Evolutionary conservation across 805 yeast genomes (phyloP), one percentile per base, ranked within the genome.

Genomic region (Ogataea glucozyma): DNA sequence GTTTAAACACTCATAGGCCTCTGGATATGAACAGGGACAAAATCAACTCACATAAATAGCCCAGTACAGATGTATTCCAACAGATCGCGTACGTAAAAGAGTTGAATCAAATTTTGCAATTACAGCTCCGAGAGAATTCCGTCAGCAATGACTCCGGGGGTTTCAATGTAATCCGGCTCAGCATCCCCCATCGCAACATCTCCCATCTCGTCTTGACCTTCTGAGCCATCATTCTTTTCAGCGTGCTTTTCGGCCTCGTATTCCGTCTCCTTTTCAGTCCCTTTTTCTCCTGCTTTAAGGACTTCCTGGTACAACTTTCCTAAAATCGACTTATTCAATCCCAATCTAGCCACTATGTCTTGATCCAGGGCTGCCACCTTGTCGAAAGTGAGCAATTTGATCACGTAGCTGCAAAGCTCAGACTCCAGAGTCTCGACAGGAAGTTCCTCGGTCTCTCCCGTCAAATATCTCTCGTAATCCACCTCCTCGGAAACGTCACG

Each of bases 401-500:
- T 44, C 3, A 56, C 39, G 18, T 55, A 47, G 5, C 47, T 46
- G 30, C 63, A 60, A 6, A 65, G 40, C 20, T 44, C 33, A 18
- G 38, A 49, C 29, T 60, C 57, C n/a, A 38, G 24, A 13, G 41
- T 38, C n/a, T 51, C 56, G 16, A 47, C 48, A 11, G 31, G 26
- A n/a, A 35, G 35, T 11, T 41, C 40, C 2, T 27, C 36, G 1
- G 36, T 42, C 8, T 16, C 48, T n/a, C 36, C 46, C 4, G 41
- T 20, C 7, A 29, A 34, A 26, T 52, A 58, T 8, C 37, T 46
- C 10, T 45, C 50, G 23, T 57, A 61, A 32, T 54, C 55, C 10
- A 63, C 66, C 27, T 56, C 81, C 54, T 81, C 86, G 16, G 70
- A 66, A 24, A 71, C 81, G 17, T 64, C 66, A 51, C 84, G 68